Conservation (phyloP, 371 early-diverging fungal genomes). For the Massospora cicadina region DNA sequence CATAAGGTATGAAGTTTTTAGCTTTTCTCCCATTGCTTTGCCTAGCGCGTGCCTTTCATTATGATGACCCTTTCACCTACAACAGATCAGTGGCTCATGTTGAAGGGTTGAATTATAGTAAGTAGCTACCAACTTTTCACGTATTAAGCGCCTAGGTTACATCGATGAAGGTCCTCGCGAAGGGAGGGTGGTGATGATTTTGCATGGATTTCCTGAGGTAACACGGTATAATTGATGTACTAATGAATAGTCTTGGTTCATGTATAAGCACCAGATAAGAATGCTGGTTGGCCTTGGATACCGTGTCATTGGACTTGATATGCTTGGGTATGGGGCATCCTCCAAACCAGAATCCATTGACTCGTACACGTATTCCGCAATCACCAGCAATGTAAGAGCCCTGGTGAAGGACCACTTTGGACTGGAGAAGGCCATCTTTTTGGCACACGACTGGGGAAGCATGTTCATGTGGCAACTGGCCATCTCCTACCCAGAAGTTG, state of each 20-base stretch:
- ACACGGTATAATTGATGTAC: neutral
- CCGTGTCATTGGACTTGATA: neutral
- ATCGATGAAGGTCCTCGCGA: neutral
- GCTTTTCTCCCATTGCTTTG: neutral
- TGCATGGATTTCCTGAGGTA: neutral
- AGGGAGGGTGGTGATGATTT: neutral
- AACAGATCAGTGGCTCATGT: neutral
- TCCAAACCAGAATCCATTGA: neutral
- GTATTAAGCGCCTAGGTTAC: neutral
- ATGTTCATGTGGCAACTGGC: neutral
- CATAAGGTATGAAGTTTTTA: too few relatives aligned
- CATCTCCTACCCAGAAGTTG: neutral
- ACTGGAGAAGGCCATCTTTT: neutral
- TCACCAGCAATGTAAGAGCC: neutral
- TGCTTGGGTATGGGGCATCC: neutral
- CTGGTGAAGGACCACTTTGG: neutral
- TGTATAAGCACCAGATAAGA: neutral
- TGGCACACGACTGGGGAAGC: neutral
- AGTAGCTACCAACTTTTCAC: neutral
- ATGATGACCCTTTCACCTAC: neutral
- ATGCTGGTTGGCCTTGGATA: neutral
- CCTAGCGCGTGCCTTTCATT: neutral
- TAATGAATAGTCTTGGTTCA: neutral
- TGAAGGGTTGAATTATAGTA: neutral
- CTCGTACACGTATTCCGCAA: neutral